Base-by-base conservation (phyloP, 2,329 filamentous ascomycete species). In the Fusarium vanettenii region DNA sequence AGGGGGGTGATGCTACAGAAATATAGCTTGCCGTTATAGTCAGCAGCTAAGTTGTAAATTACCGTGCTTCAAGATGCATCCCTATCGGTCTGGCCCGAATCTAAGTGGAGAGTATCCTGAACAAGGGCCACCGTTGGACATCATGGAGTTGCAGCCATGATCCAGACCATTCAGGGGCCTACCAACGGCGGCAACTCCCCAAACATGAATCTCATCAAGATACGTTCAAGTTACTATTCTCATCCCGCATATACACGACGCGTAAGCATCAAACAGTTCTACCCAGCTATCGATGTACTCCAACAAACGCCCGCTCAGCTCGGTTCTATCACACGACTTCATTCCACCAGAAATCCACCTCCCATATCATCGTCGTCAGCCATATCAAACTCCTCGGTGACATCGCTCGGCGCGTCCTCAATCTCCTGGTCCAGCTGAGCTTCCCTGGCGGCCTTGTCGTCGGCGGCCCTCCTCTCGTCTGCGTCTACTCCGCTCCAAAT, bases 401-500 rank as follows among this genome's bases (percentile, higher is more conserved):
- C 82, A 73, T 86, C 86, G 62, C 85, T 83, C 55, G 79, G 76
- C 7, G 80, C 85, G 33, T 82, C 80, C 9, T 81, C 80, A 27
- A 82, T 69, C 55, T 80, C 79, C n/a, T 78, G 78, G 7, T 84
- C 84, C 56, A 83, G 72, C 48, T 84, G 82, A 43, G 80, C 80
- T 35, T 83, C 83, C 55, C 81, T 78, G 4, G 83, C 82, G 0
- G 81, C 80, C 39, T 82, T 83, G 33, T 82, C 78, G 13, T 84
- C 83, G 0, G 81, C 82, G 45, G 82, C 82, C 29, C 80, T 82
- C 66, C 87, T 85, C 39, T 88, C 86, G 20, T 85, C 84, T 1
- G 84, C 85, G 48, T 86, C 85, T 5, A 89, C 88, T 2, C 88
- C 88, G 0, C 86, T 89, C 81, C 92, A 93, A 39, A 97, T 91